Conservation (phyloP, 495 filamentous ascomycete genomes). For the Hyaloscypha hepaticicola region DNA sequence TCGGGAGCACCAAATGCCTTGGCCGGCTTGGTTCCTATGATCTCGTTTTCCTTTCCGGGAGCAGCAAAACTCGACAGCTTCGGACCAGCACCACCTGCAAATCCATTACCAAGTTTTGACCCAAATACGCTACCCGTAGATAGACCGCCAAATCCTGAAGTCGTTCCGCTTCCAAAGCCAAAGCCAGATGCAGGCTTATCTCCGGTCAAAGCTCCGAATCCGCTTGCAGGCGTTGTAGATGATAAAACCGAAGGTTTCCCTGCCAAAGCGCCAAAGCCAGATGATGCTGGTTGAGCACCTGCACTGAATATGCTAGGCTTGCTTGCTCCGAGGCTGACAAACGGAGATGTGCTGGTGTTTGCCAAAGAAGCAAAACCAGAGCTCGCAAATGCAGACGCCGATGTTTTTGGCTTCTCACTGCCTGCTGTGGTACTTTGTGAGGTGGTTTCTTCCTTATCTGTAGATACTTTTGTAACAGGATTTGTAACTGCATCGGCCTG, state of each 20-base stretch:
- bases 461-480: background rate
- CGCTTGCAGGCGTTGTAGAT: constrained; percentile 16
- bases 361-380: constrained; percentile 54
- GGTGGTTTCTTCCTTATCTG: constrained; percentile 23
- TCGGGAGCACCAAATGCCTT: constrained; percentile 72
- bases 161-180: constrained; percentile 37
- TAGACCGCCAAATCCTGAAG: constrained; percentile 38
- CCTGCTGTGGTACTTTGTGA: constrained; percentile 8
- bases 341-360: constrained; percentile 47
- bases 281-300: constrained; percentile 14
- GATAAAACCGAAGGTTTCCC: constrained; percentile 16
- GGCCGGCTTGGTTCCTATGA: constrained; percentile 54
- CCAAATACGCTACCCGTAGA: constrained; percentile 30
- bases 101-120: constrained; percentile 37
- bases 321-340: constrained; percentile 40
- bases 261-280: constrained; percentile 29
- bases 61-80: constrained; percentile 68
- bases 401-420: constrained; percentile 36
- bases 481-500: background rate
- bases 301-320: constrained; percentile 41
- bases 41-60: constrained; percentile 51
- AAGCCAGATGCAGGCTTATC: constrained; percentile 27
- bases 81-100: constrained; percentile 54
- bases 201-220: constrained; percentile 21
- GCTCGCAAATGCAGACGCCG: constrained; percentile 46